phyloP scores from a whole-genome alignment of 1,284 basidiomycete species.

The Ceratobasidium sp. region DNA sequence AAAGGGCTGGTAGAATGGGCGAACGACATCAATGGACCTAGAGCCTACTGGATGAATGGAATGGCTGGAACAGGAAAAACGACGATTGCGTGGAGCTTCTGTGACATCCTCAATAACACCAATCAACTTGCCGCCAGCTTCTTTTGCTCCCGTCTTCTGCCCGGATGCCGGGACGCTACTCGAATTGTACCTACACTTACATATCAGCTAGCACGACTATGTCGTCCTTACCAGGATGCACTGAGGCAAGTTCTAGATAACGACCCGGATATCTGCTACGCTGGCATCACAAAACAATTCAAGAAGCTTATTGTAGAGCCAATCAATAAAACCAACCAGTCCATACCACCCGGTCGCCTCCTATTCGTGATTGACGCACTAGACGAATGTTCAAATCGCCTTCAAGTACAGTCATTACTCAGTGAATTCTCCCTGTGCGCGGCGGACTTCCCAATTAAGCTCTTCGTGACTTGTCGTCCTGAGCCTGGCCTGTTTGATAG shows the following conservation, averaged over 20 bases:
- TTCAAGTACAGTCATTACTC: constrained; percentile 3
- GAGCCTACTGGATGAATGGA: background rate
- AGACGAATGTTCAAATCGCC: constrained; percentile 37
- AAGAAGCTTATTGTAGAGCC: constrained; percentile 7
- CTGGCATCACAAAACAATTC: background rate
- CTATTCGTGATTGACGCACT: constrained; percentile 45
- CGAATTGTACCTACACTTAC: background rate
- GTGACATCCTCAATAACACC: background rate
- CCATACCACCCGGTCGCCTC: background rate
- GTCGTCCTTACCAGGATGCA: background rate
- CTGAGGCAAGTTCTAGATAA: background rate
- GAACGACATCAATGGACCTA: background rate
- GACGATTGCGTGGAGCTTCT: background rate
- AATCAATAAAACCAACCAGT: background rate
- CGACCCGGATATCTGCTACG: background rate
- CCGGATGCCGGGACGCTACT: background rate
- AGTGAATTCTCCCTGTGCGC: background rate
- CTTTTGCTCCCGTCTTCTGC: background rate
- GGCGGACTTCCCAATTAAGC: constrained; percentile 25
- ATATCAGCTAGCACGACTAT: constrained; percentile 28
- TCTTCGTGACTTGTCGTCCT: constrained; percentile 44
- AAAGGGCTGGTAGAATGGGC: background rate
- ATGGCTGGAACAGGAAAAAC: constrained; percentile 17
- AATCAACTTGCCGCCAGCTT: constrained; percentile 2
- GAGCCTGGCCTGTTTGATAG: constrained; percentile 8